phyloP scores from a whole-genome alignment of 1,139 yeast genomes.

The Yamadazyma blattariae region DNA sequence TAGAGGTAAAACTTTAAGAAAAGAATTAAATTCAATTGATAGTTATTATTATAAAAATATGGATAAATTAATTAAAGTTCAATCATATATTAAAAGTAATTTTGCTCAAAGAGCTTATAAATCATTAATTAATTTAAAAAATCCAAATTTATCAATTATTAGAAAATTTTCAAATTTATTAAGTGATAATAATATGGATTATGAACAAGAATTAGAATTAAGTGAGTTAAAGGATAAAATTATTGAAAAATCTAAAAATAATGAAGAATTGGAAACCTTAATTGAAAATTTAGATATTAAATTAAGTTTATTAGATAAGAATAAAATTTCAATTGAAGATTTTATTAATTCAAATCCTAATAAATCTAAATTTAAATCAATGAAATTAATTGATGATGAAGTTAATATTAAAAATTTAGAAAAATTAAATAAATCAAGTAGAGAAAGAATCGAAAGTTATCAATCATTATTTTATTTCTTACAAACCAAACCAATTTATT shows the following conservation, averaged over 20 bases:
- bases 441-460: conserved; percentile 55
- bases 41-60: conserved; percentile 55
- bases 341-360: conserved; percentile 27
- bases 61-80: conserved; percentile 64
- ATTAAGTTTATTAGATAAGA: conserved; percentile 72
- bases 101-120: conserved; percentile 73
- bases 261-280: conserved; percentile 68
- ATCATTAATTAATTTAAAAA: conserved; percentile 61
- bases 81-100: conserved; percentile 67
- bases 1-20: conserved; percentile 46
- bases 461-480: conserved; percentile 78
- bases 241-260: conserved; percentile 57
- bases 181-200: conserved; percentile 72
- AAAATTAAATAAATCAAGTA: conserved; percentile 32
- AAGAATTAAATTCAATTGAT: conserved; percentile 34
- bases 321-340: conserved; percentile 78
- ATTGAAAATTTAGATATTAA: conserved; percentile 82
- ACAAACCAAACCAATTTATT: conserved; percentile 81
- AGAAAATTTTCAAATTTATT: conserved; percentile 74
- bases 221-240: conserved; percentile 69
- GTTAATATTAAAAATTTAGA: conserved; percentile 24
- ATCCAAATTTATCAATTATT: conserved; percentile 78
- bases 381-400: conserved; percentile 15
- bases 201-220: conserved; percentile 70
- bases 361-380: conserved; percentile 34